Conservation (phyloP, 805 yeast genomes). For the Hanseniaspora occidentalis region DNA sequence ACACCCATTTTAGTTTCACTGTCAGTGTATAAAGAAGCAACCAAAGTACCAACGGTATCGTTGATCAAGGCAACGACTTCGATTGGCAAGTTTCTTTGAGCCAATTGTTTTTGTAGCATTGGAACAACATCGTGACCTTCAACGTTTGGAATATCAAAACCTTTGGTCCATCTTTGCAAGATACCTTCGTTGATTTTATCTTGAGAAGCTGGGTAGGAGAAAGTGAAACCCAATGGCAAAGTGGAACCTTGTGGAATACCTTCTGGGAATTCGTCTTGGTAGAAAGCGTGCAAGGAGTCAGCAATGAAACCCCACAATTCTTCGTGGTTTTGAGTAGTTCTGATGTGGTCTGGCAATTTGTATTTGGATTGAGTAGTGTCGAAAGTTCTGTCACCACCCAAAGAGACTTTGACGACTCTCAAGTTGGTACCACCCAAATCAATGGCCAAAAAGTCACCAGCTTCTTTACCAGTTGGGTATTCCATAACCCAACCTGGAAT, state of each 20-base stretch:
- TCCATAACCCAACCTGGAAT: slow-evolving; percentile 95
- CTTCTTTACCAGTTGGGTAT: slow-evolving; percentile 83
- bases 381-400: slow-evolving; percentile 74
- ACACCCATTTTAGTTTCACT: slow-evolving; percentile 85
- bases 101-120: slow-evolving; percentile 68
- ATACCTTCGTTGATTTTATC: slow-evolving; percentile 72
- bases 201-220: slow-evolving; percentile 85
- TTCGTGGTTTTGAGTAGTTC: slow-evolving; percentile 59
- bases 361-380: slow-evolving; percentile 81
- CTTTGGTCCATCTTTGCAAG: slow-evolving; percentile 95
- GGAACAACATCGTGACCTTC: slow-evolving; percentile 94
- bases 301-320: slow-evolving; percentile 84
- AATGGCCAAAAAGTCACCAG: slow-evolving; percentile 82
- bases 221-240: slow-evolving; percentile 86
- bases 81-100: slow-evolving; percentile 56
- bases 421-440: slow-evolving; percentile 97
- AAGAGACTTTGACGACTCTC: slow-evolving; percentile 78
- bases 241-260: slow-evolving; percentile 38
- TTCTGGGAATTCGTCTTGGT: slow-evolving; percentile 53
- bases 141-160: slow-evolving; percentile 84
- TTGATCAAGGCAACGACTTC: slow-evolving; percentile 85
- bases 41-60: slow-evolving; percentile 95
- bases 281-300: slow-evolving; percentile 57
- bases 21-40: slow-evolving; percentile 89
- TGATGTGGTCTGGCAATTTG: slow-evolving; percentile 60